Base-by-base conservation (phyloP, 139 green algal genomes). In the Tetraselmis striata region DNA sequence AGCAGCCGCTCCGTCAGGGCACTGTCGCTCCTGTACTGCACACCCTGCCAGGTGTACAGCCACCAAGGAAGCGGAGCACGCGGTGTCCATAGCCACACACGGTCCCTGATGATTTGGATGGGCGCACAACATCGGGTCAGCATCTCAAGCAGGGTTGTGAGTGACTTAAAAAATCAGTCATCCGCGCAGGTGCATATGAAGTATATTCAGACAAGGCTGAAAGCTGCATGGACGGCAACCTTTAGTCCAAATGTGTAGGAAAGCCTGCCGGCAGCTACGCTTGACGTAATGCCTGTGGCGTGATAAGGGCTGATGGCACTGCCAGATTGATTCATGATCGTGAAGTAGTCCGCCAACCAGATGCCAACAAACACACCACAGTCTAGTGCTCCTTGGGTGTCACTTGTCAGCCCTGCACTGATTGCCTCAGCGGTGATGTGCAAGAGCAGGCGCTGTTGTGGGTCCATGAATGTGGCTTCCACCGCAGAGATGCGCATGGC, bases 401-500 rank as follows among this genome's bases (percentile, higher is more conserved):
- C 74, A 18, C 74, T 28, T n/a, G 74, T 18, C 74, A 2, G 23
- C 2, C 26, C 74, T 2, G 26, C 74, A 28, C n/a, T 28, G 74
- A 92, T 79, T 18, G 83, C 79, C 45, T 90, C 84, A 24, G 75
- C 59, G 0, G 88, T 31, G 1, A 67, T 31, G 87, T 97, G 90
- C 75, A 98, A 77, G 67, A 98, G 87, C 82, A 97, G 82, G 25
- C 95, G 84, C 84, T 98, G 94, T 89, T 98, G 94, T 0, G 92
- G 86, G 80, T 98, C 94, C 89, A 98, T 95, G 1, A 96, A 87
- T 67, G 87, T 26, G 0, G 92, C 95, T 82, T 98, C 95, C 5
- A 85, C 74, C 1, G 76, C 75, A 2, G 80, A 83, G n/a, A 97
- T 87, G 77, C 90, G 87, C 80, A 98, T 97, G 0, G 84, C 82